Conservation (phyloP, 192 early-diverging fungal genomes). For the Geranomyces variabilis region DNA sequence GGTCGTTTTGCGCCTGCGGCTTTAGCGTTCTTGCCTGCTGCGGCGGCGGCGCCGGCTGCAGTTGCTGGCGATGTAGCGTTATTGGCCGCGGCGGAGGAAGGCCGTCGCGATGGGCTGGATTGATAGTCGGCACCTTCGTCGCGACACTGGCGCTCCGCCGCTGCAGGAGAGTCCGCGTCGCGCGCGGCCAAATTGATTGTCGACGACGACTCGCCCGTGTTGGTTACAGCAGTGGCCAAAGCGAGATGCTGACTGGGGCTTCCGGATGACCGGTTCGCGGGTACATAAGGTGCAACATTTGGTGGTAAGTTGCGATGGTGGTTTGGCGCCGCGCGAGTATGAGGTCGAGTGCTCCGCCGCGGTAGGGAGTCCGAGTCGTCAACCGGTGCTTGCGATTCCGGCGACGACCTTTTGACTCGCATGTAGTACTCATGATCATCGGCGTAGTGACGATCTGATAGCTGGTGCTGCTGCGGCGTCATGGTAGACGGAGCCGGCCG, state of each 20-base stretch:
- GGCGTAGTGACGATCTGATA: neutral
- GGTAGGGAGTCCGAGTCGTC: too few species aligned
- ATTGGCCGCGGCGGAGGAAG: neutral
- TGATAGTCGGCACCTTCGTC: too few species aligned
- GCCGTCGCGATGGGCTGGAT: neutral
- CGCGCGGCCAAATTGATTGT: neutral
- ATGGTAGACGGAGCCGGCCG: neutral
- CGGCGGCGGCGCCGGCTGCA: too few species aligned
- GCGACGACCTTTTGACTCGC: neutral
- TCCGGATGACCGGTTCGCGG: neutral
- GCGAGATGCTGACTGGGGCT: neutral
- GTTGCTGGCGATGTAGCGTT: neutral
- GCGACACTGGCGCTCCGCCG: neutral
- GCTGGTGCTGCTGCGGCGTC: neutral
- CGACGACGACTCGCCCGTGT: too few species aligned
- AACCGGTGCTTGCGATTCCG: too few species aligned
- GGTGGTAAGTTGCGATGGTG: neutral
- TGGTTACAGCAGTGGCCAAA: too few species aligned
- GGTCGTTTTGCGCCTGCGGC: slow-evolving; percentile 37
- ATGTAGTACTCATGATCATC: neutral
- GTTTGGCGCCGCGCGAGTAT: neutral
- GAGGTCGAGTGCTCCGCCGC: neutral
- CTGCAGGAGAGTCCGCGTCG: neutral
- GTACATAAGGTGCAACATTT: neutral
- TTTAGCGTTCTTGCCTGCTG: neutral